Percentiles rank a stretch among this genome's conserved stretches.
Evolutionary conservation across 441 rosid species (phyloP).

Genomic region (Sinapis alba): DNA sequence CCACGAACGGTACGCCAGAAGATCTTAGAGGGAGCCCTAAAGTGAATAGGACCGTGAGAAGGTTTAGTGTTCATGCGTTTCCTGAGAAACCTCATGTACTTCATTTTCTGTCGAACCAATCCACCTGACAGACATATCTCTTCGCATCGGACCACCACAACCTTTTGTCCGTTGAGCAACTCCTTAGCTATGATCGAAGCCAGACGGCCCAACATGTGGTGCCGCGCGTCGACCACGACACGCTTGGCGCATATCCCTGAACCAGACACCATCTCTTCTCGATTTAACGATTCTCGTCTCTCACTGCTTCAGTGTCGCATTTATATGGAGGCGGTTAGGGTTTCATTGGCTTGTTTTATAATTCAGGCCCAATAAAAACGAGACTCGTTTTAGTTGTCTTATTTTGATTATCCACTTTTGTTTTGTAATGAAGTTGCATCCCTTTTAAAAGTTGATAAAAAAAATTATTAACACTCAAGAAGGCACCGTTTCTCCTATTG

Average conservation of each 20-base stretch:
- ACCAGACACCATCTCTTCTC: slow-evolving; percentile 70
- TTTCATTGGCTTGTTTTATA: background rate
- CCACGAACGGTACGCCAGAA: slow-evolving; percentile 94
- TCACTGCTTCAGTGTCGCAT: background rate
- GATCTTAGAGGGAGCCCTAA: slow-evolving; percentile 90
- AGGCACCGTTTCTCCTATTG: too few relatives aligned
- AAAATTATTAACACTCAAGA: too few relatives aligned
- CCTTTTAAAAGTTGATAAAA: too few relatives aligned
- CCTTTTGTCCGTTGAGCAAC: slow-evolving; percentile 80
- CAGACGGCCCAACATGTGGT: slow-evolving; percentile 78
- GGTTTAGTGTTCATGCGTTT: slow-evolving; percentile 97
- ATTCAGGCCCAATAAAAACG: background rate
- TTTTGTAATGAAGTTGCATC: background rate
- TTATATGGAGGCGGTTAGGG: background rate
- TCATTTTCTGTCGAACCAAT: slow-evolving; percentile 89
- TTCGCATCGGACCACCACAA: slow-evolving; percentile 81
- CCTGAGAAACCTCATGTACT: slow-evolving; percentile 84
- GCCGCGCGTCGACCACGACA: slow-evolving; percentile 79
- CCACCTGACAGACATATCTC: slow-evolving; percentile 92
- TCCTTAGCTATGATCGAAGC: slow-evolving; percentile 79
- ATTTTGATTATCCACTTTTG: background rate
- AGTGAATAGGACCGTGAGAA: slow-evolving; percentile 92
- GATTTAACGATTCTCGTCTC: background rate
- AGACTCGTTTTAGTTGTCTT: background rate
- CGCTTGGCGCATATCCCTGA: slow-evolving; percentile 75